Evolutionary conservation across 2,329 filamentous ascomycete genomes (phyloP).

Genomic region (Pseudocercospora cruenta): DNA sequence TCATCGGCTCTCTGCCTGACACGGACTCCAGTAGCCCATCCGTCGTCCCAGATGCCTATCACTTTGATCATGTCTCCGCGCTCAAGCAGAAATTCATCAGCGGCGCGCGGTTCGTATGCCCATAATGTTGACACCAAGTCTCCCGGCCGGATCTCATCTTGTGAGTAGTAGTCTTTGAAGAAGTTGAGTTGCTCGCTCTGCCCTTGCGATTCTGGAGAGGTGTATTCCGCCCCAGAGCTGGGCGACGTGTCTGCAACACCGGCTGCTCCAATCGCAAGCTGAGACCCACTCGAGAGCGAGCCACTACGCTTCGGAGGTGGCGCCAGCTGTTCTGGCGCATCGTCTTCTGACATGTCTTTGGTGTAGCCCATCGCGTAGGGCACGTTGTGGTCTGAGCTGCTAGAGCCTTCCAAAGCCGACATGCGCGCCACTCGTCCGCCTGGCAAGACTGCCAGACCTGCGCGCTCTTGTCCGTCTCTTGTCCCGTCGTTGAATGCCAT

Average conservation of each 20-base stretch:
- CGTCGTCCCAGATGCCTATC: constrained; percentile 98
- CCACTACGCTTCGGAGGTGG: constrained; percentile 69
- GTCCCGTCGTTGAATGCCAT: constrained; percentile 50
- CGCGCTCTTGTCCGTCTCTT: constrained; percentile 39
- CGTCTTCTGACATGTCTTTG: constrained; percentile 68
- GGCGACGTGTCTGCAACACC: constrained; percentile 73
- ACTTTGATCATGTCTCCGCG: constrained; percentile 98
- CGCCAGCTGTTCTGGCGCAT: constrained; percentile 59
- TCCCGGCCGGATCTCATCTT: constrained; percentile 90
- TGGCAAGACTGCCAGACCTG: constrained; percentile 74
- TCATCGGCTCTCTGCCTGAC: constrained; percentile 83
- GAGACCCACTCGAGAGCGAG: constrained; percentile 83
- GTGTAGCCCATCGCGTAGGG: constrained; percentile 45
- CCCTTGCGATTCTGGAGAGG: constrained; percentile 85
- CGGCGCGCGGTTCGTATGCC: constrained; percentile 93
- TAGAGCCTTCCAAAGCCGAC: constrained; percentile 84
- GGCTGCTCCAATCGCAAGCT: constrained; percentile 53
- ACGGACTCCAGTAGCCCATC: constrained; percentile 93
- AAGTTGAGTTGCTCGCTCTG: constrained; percentile 94
- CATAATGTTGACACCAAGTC: constrained; percentile 90
- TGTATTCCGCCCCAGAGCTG: constrained; percentile 73
- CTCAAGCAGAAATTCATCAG: constrained; percentile 90
- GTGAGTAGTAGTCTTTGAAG: constrained; percentile 99
- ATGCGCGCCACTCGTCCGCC: constrained; percentile 92
- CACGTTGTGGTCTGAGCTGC: constrained; percentile 54